Base-by-base conservation (phyloP, 495 filamentous ascomycete species). In the Hypoxylon fuscum region DNA sequence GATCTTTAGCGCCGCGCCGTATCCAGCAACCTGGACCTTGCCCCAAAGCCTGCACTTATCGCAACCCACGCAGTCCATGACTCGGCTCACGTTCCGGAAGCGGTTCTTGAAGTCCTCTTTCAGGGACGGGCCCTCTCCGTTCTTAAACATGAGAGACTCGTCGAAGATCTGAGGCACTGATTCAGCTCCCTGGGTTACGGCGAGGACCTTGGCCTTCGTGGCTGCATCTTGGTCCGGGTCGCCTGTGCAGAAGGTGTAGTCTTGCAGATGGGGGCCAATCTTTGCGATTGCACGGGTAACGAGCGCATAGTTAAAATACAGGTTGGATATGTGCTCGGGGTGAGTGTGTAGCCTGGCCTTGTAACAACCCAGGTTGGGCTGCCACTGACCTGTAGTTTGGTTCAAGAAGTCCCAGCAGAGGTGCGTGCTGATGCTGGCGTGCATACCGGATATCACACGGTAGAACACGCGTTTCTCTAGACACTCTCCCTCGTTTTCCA, bases 21-120 rank as follows among this genome's bases (percentile, higher is more conserved):
- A 98, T 12, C 95, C 95, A 15, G 89, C 90, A 5, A 92, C 95
- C 73, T 98, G 95, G n/a, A 98, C 75, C 75, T 98, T 98, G 45
- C 95, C 95, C 96, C 95, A 98, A 2, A 98, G 85, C 12, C 95
- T 87, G 77, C 95, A 98, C 77, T 98, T 98, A 78, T 98, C 95
- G 75, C 95, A 98, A 17, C 95, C 95, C 12, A 98, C 95, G 73
- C 95, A 98, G 76, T 98, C 95, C 95, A 98, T 98, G 66, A 98
- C 78, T 17, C 95, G 86, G 64, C 89, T 93, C 49, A 98, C 92
- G 64, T 98, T 98, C 63, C 95, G 85, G 84, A 98, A 98, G 11
- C 95, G 90, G 71, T 96, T 94, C 65, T 91, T 89, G 83, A 98
- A 98, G 71, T 98, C 95, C 72, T 98, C 96, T 72, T 97, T 98